Evolutionary conservation across 257 asterid genomes (phyloP).

Genomic region (Nicotiana undulata): DNA sequence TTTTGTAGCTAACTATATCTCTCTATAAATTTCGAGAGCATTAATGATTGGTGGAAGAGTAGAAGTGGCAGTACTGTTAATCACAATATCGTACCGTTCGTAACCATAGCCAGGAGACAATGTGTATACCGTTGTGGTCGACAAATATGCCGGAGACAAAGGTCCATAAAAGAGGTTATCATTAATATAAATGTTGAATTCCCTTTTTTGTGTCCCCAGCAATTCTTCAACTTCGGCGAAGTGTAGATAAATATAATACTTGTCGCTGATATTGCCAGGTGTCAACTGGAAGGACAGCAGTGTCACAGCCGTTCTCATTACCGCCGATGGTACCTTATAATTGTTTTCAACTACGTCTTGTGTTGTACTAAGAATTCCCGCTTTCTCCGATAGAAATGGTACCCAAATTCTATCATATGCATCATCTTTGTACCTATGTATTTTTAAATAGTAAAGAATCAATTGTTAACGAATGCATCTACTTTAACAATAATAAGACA

Average conservation of each 20-base stretch:
- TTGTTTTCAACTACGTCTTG: not conserved
- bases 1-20: not conserved
- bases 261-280: not conserved
- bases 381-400: not conserved
- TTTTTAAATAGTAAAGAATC: not conserved
- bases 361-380: not conserved
- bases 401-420: constrained; percentile 19
- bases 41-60: constrained; percentile 17
- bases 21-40: constrained; percentile 7
- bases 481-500: not conserved
- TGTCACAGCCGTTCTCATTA: constrained; percentile 13
- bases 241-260: constrained; percentile 7
- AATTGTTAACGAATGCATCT: not conserved
- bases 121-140: not conserved
- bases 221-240: constrained; percentile 13
- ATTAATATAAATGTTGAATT: constrained; percentile 11
- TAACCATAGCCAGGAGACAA: not conserved
- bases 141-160: not conserved
- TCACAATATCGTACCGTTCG: not conserved
- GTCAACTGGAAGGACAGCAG: not conserved
- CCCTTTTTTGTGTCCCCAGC: not conserved
- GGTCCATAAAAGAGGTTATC: not conserved
- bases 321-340: not conserved
- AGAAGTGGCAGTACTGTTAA: not conserved
- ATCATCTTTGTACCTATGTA: constrained; percentile 20